Evolutionary conservation across 2,329 filamentous ascomycete genomes (phyloP).

Genomic region (Rhynchosporium graminicola): DNA sequence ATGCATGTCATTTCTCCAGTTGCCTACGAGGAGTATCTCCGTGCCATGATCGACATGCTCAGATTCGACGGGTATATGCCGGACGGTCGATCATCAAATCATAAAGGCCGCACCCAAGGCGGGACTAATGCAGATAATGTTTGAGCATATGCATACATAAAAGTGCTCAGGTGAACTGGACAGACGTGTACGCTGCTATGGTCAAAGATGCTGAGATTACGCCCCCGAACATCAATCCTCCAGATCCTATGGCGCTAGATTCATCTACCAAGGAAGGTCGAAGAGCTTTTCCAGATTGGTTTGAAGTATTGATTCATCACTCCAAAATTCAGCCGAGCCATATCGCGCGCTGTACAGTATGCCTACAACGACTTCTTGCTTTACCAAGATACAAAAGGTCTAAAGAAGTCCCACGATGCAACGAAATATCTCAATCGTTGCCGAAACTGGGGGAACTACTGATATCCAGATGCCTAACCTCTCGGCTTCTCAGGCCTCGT

Average conservation of each 20-base stretch:
- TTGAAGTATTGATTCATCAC: slow-evolving; percentile 64
- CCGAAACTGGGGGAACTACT: slow-evolving; percentile 71
- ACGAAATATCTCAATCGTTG: slow-evolving; percentile 62
- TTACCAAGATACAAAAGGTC: slow-evolving; percentile 57
- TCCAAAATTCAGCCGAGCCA: slow-evolving; percentile 59
- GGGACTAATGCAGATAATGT: slow-evolving; percentile 72
- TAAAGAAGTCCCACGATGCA: slow-evolving; percentile 53
- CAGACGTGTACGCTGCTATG: slow-evolving; percentile 35
- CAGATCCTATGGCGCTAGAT: slow-evolving; percentile 53
- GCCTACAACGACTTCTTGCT: slow-evolving; percentile 68
- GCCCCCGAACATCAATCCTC: slow-evolving; percentile 60
- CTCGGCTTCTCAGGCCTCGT: slow-evolving; percentile 67
- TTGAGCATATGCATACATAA: slow-evolving; percentile 70
- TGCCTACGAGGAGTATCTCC: slow-evolving; percentile 64
- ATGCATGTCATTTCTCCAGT: slow-evolving; percentile 64
- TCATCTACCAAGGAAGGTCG: slow-evolving; percentile 68
- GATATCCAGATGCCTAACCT: slow-evolving; percentile 59
- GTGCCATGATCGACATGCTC: slow-evolving; percentile 49
- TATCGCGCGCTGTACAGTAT: slow-evolving; percentile 67
- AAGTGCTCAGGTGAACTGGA: slow-evolving; percentile 55
- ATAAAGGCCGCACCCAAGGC: slow-evolving; percentile 68
- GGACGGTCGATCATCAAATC: slow-evolving; percentile 67
- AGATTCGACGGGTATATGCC: slow-evolving; percentile 62
- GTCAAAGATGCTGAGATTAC: slow-evolving; percentile 65
- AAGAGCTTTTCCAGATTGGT: slow-evolving; percentile 70